These are phyloP conservation scores for Prillingera fragicola DNA, from an alignment of 1,284 basidiomycete genomes.

Conservation along the genomic window DNA sequence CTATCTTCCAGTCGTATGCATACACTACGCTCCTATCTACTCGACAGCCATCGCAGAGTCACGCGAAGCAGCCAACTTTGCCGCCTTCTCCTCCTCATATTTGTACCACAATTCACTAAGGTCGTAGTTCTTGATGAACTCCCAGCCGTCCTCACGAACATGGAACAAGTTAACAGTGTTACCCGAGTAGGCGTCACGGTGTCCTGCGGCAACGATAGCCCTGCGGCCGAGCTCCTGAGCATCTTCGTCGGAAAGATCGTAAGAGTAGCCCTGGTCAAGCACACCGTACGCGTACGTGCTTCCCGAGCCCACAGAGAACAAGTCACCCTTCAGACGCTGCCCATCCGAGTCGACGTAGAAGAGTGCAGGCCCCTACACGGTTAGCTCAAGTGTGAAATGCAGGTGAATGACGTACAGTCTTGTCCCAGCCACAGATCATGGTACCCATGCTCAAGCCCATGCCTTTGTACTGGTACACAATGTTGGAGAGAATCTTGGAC, in stretches of 20 bases:
- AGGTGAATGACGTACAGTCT: slow-evolving; percentile 63
- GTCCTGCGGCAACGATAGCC: slow-evolving; percentile 95
- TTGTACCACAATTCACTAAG: slow-evolving; percentile 49
- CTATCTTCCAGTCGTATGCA: slow-evolving; percentile 13
- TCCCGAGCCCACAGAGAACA: slow-evolving; percentile 98
- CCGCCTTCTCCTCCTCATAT: slow-evolving; percentile 47
- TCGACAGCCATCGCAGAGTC: slow-evolving; percentile 40
- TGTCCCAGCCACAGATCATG: slow-evolving; percentile 99
- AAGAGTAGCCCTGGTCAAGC: slow-evolving; percentile 82
- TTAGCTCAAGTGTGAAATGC: neutral
- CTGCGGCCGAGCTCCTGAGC: slow-evolving; percentile 90
- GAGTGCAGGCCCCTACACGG: slow-evolving; percentile 76
- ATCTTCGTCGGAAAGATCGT: slow-evolving; percentile 89
- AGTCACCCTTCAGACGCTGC: slow-evolving; percentile 86
- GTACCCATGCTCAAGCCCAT: slow-evolving; percentile 99
- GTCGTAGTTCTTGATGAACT: slow-evolving; percentile 63
- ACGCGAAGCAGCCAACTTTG: slow-evolving; percentile 20
- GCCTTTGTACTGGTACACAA: slow-evolving; percentile 97
- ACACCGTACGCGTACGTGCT: slow-evolving; percentile 99
- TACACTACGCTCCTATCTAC: slow-evolving; percentile 21
- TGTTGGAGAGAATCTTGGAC: slow-evolving; percentile 93
- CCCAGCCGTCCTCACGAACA: slow-evolving; percentile 89
- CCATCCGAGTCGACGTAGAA: slow-evolving; percentile 99
- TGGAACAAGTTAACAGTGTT: slow-evolving; percentile 96
- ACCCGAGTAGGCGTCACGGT: slow-evolving; percentile 96